Evolutionary conservation across 768 basidiomycete species (phyloP).

Genomic region (Trametes coccinea): DNA sequence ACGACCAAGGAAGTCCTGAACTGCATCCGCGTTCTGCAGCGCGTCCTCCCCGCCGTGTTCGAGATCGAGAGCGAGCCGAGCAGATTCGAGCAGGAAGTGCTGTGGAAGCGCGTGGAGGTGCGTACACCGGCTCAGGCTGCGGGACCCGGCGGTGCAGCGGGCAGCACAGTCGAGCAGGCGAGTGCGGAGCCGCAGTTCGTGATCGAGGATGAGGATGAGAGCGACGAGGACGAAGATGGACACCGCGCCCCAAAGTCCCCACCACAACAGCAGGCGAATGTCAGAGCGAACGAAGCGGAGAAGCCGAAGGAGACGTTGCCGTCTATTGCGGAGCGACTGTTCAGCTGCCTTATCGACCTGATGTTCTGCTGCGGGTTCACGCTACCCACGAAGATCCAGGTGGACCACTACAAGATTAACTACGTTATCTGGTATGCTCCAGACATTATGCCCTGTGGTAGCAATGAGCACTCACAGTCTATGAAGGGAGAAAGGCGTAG

Average conservation of each 20-base stretch:
- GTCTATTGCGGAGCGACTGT: slow-evolving; percentile 79
- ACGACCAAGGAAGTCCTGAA: slow-evolving; percentile 88
- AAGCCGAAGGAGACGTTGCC: slow-evolving; percentile 54
- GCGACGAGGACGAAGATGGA: slow-evolving; percentile 31
- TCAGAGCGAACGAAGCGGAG: slow-evolving; percentile 18
- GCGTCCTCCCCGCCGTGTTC: slow-evolving; percentile 89
- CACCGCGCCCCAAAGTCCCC: slow-evolving; percentile 13
- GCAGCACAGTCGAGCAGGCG: slow-evolving; percentile 14
- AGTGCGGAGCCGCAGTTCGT: slow-evolving; percentile 68
- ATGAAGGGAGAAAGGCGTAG: slow-evolving; percentile 90
- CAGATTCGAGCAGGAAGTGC: slow-evolving; percentile 71
- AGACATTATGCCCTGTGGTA: no score
- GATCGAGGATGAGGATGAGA: slow-evolving; percentile 82
- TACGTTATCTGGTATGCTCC: slow-evolving; percentile 83
- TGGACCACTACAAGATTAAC: slow-evolving; percentile 80
- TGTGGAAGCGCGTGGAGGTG: slow-evolving; percentile 75
- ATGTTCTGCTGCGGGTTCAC: slow-evolving; percentile 95
- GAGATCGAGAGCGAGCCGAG: slow-evolving; percentile 73
- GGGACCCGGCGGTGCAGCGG: slow-evolving; percentile 20
- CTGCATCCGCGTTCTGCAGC: slow-evolving; percentile 85
- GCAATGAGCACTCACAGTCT: background rate
- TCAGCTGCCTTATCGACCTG: slow-evolving; percentile 79
- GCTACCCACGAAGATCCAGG: slow-evolving; percentile 72
- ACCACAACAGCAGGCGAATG: slow-evolving; percentile 14
- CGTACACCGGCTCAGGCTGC: slow-evolving; percentile 33